Conservation (phyloP, 208 protist genomes). For the Leishmania major region DNA sequence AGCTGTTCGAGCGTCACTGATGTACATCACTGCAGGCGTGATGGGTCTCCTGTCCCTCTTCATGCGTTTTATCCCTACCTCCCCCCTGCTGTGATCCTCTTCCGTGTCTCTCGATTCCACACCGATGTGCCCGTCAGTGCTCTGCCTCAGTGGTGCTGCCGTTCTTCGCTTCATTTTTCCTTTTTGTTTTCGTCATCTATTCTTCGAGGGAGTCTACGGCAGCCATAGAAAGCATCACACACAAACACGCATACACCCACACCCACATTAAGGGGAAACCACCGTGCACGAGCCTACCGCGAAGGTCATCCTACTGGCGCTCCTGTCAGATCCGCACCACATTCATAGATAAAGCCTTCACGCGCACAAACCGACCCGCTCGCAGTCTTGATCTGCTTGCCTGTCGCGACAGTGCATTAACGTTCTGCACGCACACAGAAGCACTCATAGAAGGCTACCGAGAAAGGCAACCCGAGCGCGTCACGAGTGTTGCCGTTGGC, state of each 20-base stretch:
- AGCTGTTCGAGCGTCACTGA: neutral
- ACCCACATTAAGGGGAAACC: neutral
- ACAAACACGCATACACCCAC: neutral
- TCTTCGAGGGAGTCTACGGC: neutral
- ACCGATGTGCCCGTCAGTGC: neutral
- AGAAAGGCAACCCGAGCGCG: neutral
- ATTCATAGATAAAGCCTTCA: neutral
- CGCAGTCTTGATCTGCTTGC: neutral
- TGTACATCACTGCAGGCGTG: neutral
- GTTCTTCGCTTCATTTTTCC: neutral
- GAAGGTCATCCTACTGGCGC: neutral
- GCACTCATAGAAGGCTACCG: neutral
- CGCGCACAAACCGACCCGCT: neutral
- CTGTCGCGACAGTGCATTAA: neutral
- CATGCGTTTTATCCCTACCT: neutral
- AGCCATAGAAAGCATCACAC: neutral
- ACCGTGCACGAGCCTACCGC: neutral
- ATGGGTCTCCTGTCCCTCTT: neutral
- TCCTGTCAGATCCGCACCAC: neutral
- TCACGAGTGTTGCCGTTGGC: neutral
- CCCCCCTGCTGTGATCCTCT: neutral
- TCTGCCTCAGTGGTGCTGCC: neutral
- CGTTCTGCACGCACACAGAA: neutral
- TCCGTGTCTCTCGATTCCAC: neutral
- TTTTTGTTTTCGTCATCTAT: neutral